Base-by-base conservation (phyloP, 495 filamentous ascomycete species). In the Umbilicaria muhlenbergii region DNA sequence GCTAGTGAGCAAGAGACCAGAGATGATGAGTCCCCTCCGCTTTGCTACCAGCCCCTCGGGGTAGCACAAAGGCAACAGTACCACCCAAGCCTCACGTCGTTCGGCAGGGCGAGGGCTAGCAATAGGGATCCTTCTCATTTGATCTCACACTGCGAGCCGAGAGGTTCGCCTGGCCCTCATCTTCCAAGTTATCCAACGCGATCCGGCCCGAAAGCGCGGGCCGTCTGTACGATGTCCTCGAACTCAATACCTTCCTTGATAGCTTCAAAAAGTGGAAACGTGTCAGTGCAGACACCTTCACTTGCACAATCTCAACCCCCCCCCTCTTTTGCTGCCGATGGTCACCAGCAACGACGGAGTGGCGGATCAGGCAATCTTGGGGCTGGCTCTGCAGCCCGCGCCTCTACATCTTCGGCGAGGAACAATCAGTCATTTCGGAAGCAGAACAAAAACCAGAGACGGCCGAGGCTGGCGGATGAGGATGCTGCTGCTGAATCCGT, bases 401-500 rank as follows among this genome's bases (percentile, higher is more conserved):
- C 55, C 32, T 56, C 68, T 6, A 62, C 65, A 15, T 60, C 72
- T 28, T 58, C 70, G 36, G 62, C 77, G 5, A 69, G 84, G 47
- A 94, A 87, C 63, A 77, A 70, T 43, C 89, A 95, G 65, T 63
- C 63, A 18, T 63, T 70, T 41, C 78, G 78, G 61, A 85, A 76
- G 58, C 83, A 84, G 57, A 83, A 94, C 49, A 80, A 74, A 51
- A 58, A 61, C 19, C 72, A 76, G 46, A 64, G 69, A 55, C 65
- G 69, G 43, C 71, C 71, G 36, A 61, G 66, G 44, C 53, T 76
- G 40, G 61, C 74, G 58, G 73, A 80, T 68, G 86, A 93, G 67
- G 85, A 89, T 65, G 75, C 77, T 53, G 78, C 84, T 71, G 83
- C 75, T 44, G 86, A 93, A 69, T 73, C 84, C 48, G 78, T 80